These are phyloP conservation scores for Trichoderma cornu-damae DNA, from an alignment of 2,329 filamentous ascomycete species.

Conservation along the genomic window DNA sequence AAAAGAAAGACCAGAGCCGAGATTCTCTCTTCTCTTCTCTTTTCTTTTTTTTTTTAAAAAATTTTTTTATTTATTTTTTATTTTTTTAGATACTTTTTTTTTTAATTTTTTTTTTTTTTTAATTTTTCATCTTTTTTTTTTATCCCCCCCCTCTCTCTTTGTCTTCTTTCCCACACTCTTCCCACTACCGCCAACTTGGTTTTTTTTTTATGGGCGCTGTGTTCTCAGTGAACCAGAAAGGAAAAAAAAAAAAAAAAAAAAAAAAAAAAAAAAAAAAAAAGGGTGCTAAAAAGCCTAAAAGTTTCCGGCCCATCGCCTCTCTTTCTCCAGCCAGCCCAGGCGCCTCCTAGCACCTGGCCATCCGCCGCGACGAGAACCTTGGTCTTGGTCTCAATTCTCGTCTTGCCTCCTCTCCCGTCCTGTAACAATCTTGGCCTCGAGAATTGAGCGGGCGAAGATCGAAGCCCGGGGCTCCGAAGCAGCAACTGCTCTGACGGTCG, in stretches of 20 bases:
- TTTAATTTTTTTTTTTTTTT: too few species aligned
- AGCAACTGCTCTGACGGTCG: too few species aligned
- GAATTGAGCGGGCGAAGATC: background rate
- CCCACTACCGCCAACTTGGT: background rate
- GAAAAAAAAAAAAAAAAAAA: too few species aligned
- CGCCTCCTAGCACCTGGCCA: conserved; percentile 1
- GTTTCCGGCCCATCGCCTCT: background rate
- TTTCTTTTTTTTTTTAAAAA: too few species aligned
- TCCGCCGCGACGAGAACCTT: background rate
- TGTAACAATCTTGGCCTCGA: background rate
- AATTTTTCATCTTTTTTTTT: too few species aligned
- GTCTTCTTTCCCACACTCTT: background rate
- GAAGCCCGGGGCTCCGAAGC: background rate
- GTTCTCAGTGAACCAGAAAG: too few species aligned
- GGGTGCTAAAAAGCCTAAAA: conserved; percentile 16
- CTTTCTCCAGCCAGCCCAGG: background rate
- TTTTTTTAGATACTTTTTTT: too few species aligned
- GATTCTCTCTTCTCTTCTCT: too few species aligned
- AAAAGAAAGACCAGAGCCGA: background rate
- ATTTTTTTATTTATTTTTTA: too few species aligned
- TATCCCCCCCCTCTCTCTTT: background rate
- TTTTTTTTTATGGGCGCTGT: background rate
- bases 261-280: too few species aligned
- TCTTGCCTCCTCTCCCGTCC: background rate
- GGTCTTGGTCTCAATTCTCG: background rate